Conservation (phyloP, 306 rosid species). For the Casuarina cunninghamiana region DNA sequence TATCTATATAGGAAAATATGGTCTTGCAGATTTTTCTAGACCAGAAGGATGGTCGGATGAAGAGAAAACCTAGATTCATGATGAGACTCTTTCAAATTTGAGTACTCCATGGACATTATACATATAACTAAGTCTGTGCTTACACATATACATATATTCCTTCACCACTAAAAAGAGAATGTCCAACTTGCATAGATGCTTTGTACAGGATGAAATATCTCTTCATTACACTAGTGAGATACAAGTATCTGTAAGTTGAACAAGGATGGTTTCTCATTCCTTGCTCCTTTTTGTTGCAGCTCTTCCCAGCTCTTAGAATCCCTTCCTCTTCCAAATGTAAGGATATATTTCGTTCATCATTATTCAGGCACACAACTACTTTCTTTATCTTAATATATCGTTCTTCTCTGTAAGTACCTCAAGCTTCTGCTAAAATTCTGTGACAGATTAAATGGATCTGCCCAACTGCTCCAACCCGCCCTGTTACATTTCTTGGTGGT, state of each 20-base stretch:
- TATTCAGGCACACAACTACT: constrained; percentile 22
- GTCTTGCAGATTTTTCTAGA: constrained; percentile 9
- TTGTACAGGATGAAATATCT: neutral
- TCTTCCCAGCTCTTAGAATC: constrained; percentile 90
- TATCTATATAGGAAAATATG: constrained; percentile 10
- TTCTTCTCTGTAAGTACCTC: neutral
- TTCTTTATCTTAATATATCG: neutral
- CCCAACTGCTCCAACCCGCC: constrained; percentile 99
- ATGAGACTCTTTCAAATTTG: constrained; percentile 28
- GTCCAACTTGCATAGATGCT: neutral
- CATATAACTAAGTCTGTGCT: neutral
- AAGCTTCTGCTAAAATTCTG: constrained; percentile 26
- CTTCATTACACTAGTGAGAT: neutral
- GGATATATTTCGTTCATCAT: constrained; percentile 28
- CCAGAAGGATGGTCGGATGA: constrained; percentile 12
- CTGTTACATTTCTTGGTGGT: constrained; percentile 88
- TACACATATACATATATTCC: too few species aligned
- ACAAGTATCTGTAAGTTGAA: constrained; percentile 13
- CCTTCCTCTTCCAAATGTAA: constrained; percentile 88
- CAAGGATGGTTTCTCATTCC: constrained; percentile 34
- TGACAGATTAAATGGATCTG: constrained; percentile 99
- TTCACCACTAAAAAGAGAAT: neutral
- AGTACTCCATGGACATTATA: constrained; percentile 16
- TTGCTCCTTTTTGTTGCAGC: constrained; percentile 56
- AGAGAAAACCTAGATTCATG: constrained; percentile 8